Conservation (phyloP, 768 basidiomycete species). For the Candolleomyces aberdarensis region DNA sequence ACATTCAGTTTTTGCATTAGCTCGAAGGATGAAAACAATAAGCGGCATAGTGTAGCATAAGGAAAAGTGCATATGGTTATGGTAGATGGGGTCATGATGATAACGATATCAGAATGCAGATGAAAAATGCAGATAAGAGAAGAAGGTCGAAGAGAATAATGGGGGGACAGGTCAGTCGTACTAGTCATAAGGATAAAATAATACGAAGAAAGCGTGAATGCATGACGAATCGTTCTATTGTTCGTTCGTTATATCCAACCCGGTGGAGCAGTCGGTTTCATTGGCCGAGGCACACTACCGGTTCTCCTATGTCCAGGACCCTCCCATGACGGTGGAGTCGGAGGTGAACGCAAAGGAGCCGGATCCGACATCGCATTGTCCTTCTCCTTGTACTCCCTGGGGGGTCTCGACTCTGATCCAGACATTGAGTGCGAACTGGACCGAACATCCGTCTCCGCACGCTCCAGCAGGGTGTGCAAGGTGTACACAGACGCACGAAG, state of each 20-base stretch:
- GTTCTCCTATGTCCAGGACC: slow-evolving; percentile 19
- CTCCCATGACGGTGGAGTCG: slow-evolving; percentile 47
- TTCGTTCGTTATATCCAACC: slow-evolving; percentile 7
- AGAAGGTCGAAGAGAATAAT: too few species aligned
- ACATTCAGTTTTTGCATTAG: background rate
- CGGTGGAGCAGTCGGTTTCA: slow-evolving; percentile 15
- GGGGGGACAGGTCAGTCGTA: background rate
- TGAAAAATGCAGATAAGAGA: too few species aligned
- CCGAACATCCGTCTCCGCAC: slow-evolving; percentile 34
- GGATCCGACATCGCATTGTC: slow-evolving; percentile 9
- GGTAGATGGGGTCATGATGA: too few species aligned
- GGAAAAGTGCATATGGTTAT: too few species aligned
- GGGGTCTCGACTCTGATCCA: background rate
- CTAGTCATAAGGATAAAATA: background rate
- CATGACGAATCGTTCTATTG: too few species aligned
- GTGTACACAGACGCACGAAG: slow-evolving; percentile 55
- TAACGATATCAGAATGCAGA: too few species aligned
- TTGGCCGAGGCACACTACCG: slow-evolving; percentile 30
- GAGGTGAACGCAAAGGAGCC: slow-evolving; percentile 17
- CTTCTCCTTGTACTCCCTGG: background rate
- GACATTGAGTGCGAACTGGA: slow-evolving; percentile 1
- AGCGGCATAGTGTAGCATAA: too few species aligned
- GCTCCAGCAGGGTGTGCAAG: slow-evolving; percentile 59
- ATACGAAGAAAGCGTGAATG: too few species aligned
- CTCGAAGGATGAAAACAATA: too few species aligned